Conservation (phyloP, 2,329 filamentous ascomycete genomes). For the Cladophialophora immunda region DNA sequence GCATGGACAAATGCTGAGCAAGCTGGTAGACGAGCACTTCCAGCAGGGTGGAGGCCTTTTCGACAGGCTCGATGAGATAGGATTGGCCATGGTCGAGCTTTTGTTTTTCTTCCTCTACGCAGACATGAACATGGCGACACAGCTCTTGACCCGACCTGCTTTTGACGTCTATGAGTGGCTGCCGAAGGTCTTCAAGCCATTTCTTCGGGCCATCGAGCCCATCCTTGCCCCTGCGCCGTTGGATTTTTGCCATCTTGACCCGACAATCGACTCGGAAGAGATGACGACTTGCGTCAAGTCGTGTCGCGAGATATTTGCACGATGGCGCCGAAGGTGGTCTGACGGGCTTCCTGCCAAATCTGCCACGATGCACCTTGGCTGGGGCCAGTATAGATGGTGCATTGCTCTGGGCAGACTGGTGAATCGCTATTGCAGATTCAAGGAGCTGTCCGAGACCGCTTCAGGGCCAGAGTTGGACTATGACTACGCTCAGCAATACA, state of each 20-base stretch:
- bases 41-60: neutral
- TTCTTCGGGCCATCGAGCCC: neutral
- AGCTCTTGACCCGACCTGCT: neutral
- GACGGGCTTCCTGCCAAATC: neutral
- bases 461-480: neutral
- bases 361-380: neutral
- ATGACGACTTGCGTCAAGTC: neutral
- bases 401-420: neutral
- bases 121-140: neutral
- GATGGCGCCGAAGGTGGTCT: neutral
- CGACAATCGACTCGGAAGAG: conserved; percentile 3
- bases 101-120: conserved; percentile 4
- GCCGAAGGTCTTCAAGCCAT: neutral
- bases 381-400: conserved; percentile 5
- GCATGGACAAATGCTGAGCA: neutral
- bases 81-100: conserved; percentile 1
- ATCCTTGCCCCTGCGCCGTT: neutral
- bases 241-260: conserved; percentile 4
- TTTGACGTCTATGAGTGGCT: conserved; percentile 3
- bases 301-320: neutral
- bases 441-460: neutral
- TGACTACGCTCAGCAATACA: neutral
- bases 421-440: neutral
- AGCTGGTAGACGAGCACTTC: neutral
- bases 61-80: conserved; percentile 1